These are phyloP conservation scores for Ganoderma sinense DNA, from an alignment of 1,284 basidiomycete genomes.

Conservation along the genomic window DNA sequence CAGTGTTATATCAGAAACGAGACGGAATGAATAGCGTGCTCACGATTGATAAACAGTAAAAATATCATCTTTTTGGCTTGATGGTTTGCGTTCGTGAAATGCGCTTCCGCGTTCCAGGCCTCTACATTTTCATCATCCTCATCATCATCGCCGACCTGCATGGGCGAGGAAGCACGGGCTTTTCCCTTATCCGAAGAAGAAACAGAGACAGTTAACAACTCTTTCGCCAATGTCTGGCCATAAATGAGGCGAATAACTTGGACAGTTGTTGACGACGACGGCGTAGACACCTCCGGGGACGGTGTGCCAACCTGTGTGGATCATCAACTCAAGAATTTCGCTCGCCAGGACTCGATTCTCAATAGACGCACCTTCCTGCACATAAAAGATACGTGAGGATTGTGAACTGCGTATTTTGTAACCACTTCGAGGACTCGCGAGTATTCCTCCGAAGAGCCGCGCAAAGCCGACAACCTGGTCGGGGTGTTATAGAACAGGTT, in stretches of 20 bases:
- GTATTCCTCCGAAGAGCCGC: conserved; percentile 92
- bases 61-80: conserved; percentile 88
- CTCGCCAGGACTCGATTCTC: not conserved
- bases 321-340: not conserved
- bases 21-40: conserved; percentile 40
- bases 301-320: conserved; percentile 68
- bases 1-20: conserved; percentile 4
- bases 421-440: conserved; percentile 91
- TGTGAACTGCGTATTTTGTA: conserved; percentile 95
- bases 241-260: conserved; percentile 87
- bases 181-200: conserved; percentile 41
- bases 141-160: conserved; percentile 34
- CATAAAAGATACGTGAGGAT: conserved; percentile 86
- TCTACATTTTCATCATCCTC: conserved; percentile 38
- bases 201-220: conserved; percentile 70
- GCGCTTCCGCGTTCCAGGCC: conserved; percentile 74
- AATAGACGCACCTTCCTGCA: conserved; percentile 82
- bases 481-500: conserved; percentile 97
- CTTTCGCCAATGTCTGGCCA: conserved; percentile 82
- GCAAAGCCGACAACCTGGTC: conserved; percentile 86
- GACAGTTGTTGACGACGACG: conserved; percentile 69
- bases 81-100: conserved; percentile 90
- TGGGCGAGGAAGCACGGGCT: not conserved
- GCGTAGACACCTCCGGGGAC: conserved; percentile 86
- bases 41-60: conserved; percentile 97